Conservation (phyloP, 352 stramenopile species). For the Globisporangium spinosum region DNA sequence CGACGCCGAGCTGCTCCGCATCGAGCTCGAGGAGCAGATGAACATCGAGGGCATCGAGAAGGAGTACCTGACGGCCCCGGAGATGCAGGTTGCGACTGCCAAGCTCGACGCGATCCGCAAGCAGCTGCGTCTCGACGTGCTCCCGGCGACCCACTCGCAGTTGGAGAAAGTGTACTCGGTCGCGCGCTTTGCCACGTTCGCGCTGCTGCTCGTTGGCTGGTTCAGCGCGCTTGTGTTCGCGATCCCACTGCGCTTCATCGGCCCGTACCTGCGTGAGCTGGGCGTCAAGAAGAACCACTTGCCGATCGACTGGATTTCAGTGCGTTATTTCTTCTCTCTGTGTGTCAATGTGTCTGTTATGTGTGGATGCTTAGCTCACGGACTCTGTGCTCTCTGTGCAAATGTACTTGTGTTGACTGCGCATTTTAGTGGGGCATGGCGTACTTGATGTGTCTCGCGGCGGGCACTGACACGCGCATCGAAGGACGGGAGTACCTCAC, state of each 20-base stretch:
- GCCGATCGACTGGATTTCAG: conserved; percentile 69
- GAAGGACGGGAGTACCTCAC: conserved; percentile 54
- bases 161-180: conserved; percentile 65
- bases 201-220: conserved; percentile 68
- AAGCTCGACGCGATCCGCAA: conserved; percentile 60
- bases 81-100: conserved; percentile 46
- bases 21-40: conserved; percentile 78
- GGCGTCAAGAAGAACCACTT: conserved; percentile 78
- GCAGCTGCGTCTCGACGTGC: conserved; percentile 61
- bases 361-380: not conserved
- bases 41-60: conserved; percentile 61
- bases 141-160: conserved; percentile 33
- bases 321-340: conserved; percentile 16
- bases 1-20: conserved; percentile 66
- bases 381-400: not conserved
- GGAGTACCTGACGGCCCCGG: conserved; percentile 42
- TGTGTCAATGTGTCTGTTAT: not conserved
- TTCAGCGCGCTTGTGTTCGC: conserved; percentile 64
- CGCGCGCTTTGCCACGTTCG: conserved; percentile 60
- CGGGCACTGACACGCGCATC: conserved; percentile 41
- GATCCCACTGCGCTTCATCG: conserved; percentile 63
- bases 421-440: conserved; percentile 14
- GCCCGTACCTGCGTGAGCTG: conserved; percentile 41
- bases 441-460: conserved; percentile 49
- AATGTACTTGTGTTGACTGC: not conserved